Evolutionary conservation across 2,329 filamentous ascomycete genomes (phyloP), one percentile per base, ranked within the genome.

Genomic region (Dactylellina leptospora): DNA sequence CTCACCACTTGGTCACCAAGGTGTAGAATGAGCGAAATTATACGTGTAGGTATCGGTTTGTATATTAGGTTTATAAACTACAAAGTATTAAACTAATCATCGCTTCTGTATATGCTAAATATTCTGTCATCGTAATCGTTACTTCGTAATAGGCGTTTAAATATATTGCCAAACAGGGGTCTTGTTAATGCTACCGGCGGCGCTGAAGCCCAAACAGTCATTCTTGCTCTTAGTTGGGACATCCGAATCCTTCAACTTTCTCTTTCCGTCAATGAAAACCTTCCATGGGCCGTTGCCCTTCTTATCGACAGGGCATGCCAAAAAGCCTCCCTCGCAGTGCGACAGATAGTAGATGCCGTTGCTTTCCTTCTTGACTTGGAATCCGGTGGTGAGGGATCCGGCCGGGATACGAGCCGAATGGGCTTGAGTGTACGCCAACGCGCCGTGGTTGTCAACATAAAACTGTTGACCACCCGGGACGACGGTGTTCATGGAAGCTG

Each of bases 401-500:
- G 78, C 70, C 0, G 86, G 86, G 3, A 84, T 83, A 62, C 76
- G 79, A 1, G 78, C 79, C 0, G 85, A 87, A 79, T 88, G 86
- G 0, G 86, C 82, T 18, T 76, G 73, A 0, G 86, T 85, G 79
- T 85, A 89, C 60, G 81, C 80, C 63, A 90, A 78, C 8, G 82
- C 80, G 4, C 87, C 88, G 23, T 81, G 78, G 2, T 83, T 80
- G 2, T 79, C 80, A 63, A 89, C 81, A 78, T 86, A 90, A 75
- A 88, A 82, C 64, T 82, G 79, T 76, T 90, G 87, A 23, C 88
- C 87, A 25, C 87, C 87, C 3, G 87, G 86, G 3, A 88, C 87
- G 27, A 82, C 77, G 28, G 85, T 83, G 79, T 81, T 36, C 78
- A 81, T 79, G 74, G 81, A 75, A 47, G 53, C 58, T 6, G 76